Evolutionary conservation across 345 rosid genomes (phyloP).

Genomic region (Kandelia obovata): DNA sequence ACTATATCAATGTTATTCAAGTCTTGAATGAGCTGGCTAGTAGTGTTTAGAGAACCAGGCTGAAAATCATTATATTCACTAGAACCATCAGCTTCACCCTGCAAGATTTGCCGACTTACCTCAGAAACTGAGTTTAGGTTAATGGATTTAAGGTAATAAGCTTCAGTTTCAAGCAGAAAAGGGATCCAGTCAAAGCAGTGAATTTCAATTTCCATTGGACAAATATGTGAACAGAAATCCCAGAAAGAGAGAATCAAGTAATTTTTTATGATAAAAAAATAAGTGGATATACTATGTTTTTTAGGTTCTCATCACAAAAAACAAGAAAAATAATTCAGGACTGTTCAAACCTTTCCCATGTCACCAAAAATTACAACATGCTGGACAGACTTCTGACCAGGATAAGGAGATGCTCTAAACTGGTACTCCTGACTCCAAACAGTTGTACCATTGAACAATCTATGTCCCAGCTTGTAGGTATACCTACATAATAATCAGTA

Average conservation of each 20-base stretch:
- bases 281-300: too few species aligned
- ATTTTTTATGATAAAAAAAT: too few species aligned
- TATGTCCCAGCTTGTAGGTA: slow-evolving; percentile 59
- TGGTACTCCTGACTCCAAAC: slow-evolving; percentile 58
- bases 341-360: slow-evolving; percentile 72
- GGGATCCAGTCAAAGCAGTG: too few species aligned
- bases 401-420: slow-evolving; percentile 66
- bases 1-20: slow-evolving; percentile 49
- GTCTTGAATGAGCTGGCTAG: slow-evolving; percentile 54
- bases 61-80: slow-evolving; percentile 51
- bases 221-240: too few species aligned
- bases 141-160: neutral
- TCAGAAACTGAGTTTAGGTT: slow-evolving; percentile 6
- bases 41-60: slow-evolving; percentile 58
- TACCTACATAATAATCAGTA: slow-evolving; percentile 39
- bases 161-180: neutral
- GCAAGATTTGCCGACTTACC: neutral
- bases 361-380: slow-evolving; percentile 71
- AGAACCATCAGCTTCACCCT: slow-evolving; percentile 71
- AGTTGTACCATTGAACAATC: slow-evolving; percentile 37
- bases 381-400: slow-evolving; percentile 66
- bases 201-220: too few species aligned
- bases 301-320: too few species aligned
- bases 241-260: too few species aligned
- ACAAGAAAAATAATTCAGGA: neutral